Conservation (phyloP, 192 early-diverging fungal genomes). For the Rhizoclosmatium sp. region DNA sequence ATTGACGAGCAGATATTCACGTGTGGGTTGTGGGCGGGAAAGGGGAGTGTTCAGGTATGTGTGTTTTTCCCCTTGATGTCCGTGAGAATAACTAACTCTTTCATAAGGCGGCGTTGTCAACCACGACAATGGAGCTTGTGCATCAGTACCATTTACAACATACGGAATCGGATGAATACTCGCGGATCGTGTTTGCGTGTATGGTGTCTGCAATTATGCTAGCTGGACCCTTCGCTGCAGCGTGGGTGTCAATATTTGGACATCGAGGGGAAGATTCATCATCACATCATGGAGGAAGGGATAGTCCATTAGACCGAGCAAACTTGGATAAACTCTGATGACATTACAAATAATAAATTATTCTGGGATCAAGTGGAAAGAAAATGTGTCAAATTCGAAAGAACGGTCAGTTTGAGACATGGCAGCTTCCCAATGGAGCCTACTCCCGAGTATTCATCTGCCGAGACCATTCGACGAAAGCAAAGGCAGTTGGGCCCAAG, state of each 20-base stretch:
- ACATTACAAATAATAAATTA: too few relatives aligned
- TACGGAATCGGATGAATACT: slow-evolving; percentile 31
- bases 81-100: not conserved
- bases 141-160: slow-evolving; percentile 38
- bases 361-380: too few relatives aligned
- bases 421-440: too few relatives aligned
- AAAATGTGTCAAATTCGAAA: too few relatives aligned
- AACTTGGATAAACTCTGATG: not conserved
- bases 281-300: not conserved
- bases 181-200: slow-evolving; percentile 46
- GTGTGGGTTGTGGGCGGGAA: slow-evolving; percentile 48
- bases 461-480: not conserved
- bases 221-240: slow-evolving; percentile 41
- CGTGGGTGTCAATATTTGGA: slow-evolving; percentile 47
- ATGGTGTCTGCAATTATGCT: slow-evolving; percentile 49
- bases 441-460: too few relatives aligned
- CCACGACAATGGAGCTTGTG: slow-evolving; percentile 41
- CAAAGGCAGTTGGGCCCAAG: slow-evolving; percentile 3
- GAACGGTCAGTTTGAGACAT: too few relatives aligned
- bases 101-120: slow-evolving; percentile 33
- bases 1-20: slow-evolving; percentile 47
- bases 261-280: not conserved
- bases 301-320: not conserved
- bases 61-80: not conserved
- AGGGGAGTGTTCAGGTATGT: slow-evolving; percentile 51